Evolutionary conservation across 2,329 filamentous ascomycete genomes (phyloP), one percentile per base, ranked within the genome.

Genomic region (Fusarium incarnatum): DNA sequence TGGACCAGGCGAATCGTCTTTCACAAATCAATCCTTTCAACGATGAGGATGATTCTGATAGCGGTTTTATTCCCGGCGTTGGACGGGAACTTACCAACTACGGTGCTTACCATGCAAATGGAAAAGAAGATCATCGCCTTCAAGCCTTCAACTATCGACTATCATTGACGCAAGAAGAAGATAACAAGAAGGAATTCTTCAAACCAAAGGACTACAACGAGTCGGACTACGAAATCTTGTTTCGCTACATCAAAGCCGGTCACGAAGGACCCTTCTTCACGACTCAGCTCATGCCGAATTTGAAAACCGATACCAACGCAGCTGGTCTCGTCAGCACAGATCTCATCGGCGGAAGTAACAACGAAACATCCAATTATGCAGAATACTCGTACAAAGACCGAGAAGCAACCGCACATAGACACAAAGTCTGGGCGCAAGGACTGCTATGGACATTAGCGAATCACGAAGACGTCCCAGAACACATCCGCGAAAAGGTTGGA

Each of bases 61-160:
- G 69, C 4, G 68, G 69, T 6, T 32, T 72, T 5, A 61, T 71
- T 3, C 18, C 61, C 0, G 69, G 69, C 0, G 37, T 72, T 3
- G 54, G 60, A 22, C 55, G 65, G 23, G 23, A 37, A 10, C 41
- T 63, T 20, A 56, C 10, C 1, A 37, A 67, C 1, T 23, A 46
- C 20, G 16, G 30, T 8, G 46, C 54, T 4, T 23, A 57, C 5
- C 12, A 41, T 2, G 40, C 44, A 9, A 20, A 25, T 3, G 68
- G 63, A 8, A 55, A 67, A 11, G 55, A 57, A 7, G 69, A 71
- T 13, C 68, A 60, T 23, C 65, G 69, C 1, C 69, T 71, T 3
- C 69, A 72, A 34, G 53, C 69, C 8, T 71, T 64, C 48, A 71
- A 71, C 23, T 71, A 71, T 20, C 40, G 69, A 5, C 8, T 71